Conservation (phyloP, 108 stramenopile species). For the Pseudonitzschia multiseries region DNA sequence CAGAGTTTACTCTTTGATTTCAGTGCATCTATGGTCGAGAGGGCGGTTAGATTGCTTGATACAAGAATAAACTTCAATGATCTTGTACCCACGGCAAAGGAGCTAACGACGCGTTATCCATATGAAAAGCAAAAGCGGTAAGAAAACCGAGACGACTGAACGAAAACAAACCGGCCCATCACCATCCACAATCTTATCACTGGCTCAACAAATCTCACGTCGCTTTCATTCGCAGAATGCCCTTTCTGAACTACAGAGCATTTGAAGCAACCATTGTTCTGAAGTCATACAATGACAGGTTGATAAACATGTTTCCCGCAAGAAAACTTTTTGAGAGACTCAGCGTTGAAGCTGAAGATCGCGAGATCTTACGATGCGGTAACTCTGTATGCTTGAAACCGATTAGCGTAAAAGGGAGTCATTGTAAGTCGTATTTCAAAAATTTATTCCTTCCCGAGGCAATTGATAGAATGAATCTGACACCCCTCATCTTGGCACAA, state of each 20-base stretch:
- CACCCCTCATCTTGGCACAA: neutral
- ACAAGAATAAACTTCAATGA: slow-evolving; percentile 22
- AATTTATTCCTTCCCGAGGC: neutral
- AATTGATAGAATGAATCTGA: neutral
- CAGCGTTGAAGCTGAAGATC: slow-evolving; percentile 24
- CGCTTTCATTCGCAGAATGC: slow-evolving; percentile 23
- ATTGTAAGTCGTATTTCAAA: slow-evolving; percentile 30
- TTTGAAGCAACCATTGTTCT: slow-evolving; percentile 33
- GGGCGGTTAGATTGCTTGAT: slow-evolving; percentile 25
- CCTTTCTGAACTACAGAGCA: slow-evolving; percentile 31
- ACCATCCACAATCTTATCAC: neutral
- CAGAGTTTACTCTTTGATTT: slow-evolving; percentile 43
- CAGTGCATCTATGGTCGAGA: slow-evolving; percentile 34
- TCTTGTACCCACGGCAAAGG: slow-evolving; percentile 25
- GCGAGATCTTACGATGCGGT: slow-evolving; percentile 30
- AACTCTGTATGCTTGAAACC: slow-evolving; percentile 30
- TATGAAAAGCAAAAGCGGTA: slow-evolving; percentile 35
- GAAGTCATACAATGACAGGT: slow-evolving; percentile 29
- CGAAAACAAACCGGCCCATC: too few species aligned
- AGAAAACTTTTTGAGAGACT: slow-evolving; percentile 31
- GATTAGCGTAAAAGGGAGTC: slow-evolving; percentile 36
- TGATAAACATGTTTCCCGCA: slow-evolving; percentile 37
- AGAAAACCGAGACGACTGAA: neutral
- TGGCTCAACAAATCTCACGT: slow-evolving; percentile 3
- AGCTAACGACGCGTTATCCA: slow-evolving; percentile 28